Base-by-base conservation (phyloP, 2,329 filamentous ascomycete species). In the Neofusicoccum umdonicola region DNA sequence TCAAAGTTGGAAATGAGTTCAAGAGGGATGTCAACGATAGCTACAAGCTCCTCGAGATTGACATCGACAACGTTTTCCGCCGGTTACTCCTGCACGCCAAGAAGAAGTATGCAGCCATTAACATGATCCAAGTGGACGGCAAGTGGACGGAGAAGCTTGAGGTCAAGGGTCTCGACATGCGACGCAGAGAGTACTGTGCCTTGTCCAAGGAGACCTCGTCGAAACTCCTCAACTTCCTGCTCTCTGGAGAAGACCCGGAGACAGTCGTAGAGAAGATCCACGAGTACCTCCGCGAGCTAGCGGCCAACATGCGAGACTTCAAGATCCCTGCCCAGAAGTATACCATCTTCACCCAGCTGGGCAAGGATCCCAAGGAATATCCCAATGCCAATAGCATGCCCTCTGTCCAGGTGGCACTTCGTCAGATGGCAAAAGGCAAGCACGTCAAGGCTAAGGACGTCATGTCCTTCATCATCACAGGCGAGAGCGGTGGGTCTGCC, bases 71-170 rank as follows among this genome's bases (percentile, higher is more conserved):
- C 72, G 86, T 98, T 67, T 99, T 99, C 84, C 88, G 94, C 51
- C 90, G 95, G 37, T 90, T 99, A 64, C 81, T 99, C 44, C 84
- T 99, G 13, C 95, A 98, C 74, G 94, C 95, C 35, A 99, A 99
- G 85, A 99, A 99, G 84, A 99, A 99, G 83, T 99, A 99, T 77
- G 95, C 95, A 8, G 95, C 95, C 45, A 91, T 99, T 78, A 98
- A 96, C 76, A 87, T 98, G 76, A 87, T 95, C 6, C 91, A 97
- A 72, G 84, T 91, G 22, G 90, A 96, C 71, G 93, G 93, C 70
- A 96, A 94, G 76, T 96, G 89, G 73, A 84, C 94, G 50, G 94
- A 98, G 76, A 94, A 96, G 80, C 90, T 99, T 78, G 95, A 99
- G 77, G 91, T 99, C 74, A 99, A 99, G 80, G 95, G 95, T 82